Evolutionary conservation across 192 early-diverging fungal genomes (phyloP), one percentile per base, ranked within the genome.

Genomic region (Coemansia sp.): DNA sequence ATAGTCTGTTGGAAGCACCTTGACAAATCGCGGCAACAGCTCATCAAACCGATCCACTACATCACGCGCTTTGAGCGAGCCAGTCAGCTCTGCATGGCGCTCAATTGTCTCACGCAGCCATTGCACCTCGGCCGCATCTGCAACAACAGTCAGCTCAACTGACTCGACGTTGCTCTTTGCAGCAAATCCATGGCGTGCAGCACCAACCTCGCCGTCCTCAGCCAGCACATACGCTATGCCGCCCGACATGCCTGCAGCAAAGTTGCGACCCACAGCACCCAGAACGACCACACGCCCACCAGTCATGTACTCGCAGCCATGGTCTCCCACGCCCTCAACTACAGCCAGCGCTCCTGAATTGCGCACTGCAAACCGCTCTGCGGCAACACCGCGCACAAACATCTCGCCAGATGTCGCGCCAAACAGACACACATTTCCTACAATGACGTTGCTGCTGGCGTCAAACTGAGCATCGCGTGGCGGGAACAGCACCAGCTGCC

Each of bases 301-400:
- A 6, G 97, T 98, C 97, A 98, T 98, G 84, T 98, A 98, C 85
- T 98, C 97, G 81, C 95, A 97, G 56, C 95, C 97, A 74, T 98
- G 97, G 84, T 98, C 97, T 67, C 97, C 97, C 24, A 89, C 87
- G 62, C 97, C 97, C 78, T 98, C 97, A 36, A 93, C 90, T 5
- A 98, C 95, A 42, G 94, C 93, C 49, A 84, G 83, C 20, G 95
- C 97, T 60, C 97, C 97, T n/a, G 94, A 96, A 81, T 98, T 98
- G 74, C 97, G 88, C 57, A 98, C 97, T 59, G 89, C 89, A 83
- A 98, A 98, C 64, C 97, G 91, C 80, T 98, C 97, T 14, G 95
- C 95, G 55, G 95, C 95, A 63, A 97, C 84, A 70, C 97, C 97
- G 67, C 86, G 74, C 76, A 98, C 87, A 77, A 95, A 97, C 0